These are phyloP conservation scores for Aspergillus sp. DNA, from an alignment of 2,329 filamentous ascomycete genomes.

Conservation along the genomic window DNA sequence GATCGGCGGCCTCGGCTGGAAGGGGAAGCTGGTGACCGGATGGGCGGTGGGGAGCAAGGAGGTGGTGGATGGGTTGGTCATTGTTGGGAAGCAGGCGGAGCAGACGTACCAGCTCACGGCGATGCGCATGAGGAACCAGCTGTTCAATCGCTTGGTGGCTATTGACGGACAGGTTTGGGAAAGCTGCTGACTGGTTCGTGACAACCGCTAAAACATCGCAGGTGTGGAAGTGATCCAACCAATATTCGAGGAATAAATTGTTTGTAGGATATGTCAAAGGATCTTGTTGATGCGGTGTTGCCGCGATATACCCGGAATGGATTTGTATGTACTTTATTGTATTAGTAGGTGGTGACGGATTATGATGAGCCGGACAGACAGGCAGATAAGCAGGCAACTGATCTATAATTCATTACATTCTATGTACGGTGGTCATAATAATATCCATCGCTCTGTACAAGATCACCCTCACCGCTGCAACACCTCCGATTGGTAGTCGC, in stretches of 20 bases:
- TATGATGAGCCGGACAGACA: no score
- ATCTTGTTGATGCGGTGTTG: no score
- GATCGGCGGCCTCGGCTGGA: slow-evolving; percentile 79
- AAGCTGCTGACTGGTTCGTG: slow-evolving; percentile 54
- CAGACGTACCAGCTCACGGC: slow-evolving; percentile 65
- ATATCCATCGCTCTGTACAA: slow-evolving; percentile 3
- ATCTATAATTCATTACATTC: not conserved
- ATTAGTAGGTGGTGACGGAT: no score
- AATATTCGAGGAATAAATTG: no score
- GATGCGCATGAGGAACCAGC: slow-evolving; percentile 68
- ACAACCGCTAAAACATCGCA: slow-evolving; percentile 20
- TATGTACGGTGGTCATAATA: not conserved
- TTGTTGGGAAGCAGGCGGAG: slow-evolving; percentile 56
- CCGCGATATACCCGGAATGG: no score
- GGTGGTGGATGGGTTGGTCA: slow-evolving; percentile 71
- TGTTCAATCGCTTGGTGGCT: slow-evolving; percentile 73
- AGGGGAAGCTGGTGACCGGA: slow-evolving; percentile 76
- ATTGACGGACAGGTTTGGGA: slow-evolving; percentile 85
- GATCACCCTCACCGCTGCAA: slow-evolving; percentile 5
- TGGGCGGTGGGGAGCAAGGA: slow-evolving; percentile 70
- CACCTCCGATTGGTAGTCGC: slow-evolving; percentile 51
- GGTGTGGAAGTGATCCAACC: slow-evolving; percentile 23
- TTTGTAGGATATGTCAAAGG: no score
- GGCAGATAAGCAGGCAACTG: no score
- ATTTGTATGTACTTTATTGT: no score